A percentile compares a stretch with the other conserved stretches of the same genome.
phyloP scores from a whole-genome alignment of 1,139 yeast genomes.

The Meyerozyma elateridarum region DNA sequence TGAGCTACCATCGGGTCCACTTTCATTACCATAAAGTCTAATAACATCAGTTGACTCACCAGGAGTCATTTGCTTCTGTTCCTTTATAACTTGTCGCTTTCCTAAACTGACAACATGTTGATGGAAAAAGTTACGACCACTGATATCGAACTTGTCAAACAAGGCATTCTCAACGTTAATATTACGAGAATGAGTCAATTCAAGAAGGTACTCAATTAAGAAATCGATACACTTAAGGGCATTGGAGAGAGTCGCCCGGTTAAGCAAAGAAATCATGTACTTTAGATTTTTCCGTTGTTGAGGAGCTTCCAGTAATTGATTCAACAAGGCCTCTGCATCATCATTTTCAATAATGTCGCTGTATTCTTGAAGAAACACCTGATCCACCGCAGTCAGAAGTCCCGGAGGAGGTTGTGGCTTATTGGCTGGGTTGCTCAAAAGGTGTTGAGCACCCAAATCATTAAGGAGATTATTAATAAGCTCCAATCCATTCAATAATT shows the following conservation, averaged over 20 bases:
- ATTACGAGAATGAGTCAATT: conserved; percentile 19
- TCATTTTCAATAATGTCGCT: conserved; percentile 33
- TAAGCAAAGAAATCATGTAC: conserved; percentile 50
- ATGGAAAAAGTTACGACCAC: conserved; percentile 81
- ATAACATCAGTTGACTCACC: conserved; percentile 32
- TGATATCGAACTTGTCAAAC: conserved; percentile 65
- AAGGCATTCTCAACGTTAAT: conserved; percentile 37
- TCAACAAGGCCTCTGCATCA: conserved; percentile 36
- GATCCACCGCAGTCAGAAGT: conserved; percentile 15
- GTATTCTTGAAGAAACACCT: conserved; percentile 22
- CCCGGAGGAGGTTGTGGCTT: not conserved
- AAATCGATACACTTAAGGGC: conserved; percentile 55
- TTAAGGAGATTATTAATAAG: conserved; percentile 52
- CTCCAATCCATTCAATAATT: conserved; percentile 50
- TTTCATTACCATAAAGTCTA: conserved; percentile 27
- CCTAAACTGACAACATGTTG: conserved; percentile 77
- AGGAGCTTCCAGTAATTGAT: conserved; percentile 29
- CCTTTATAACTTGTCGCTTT: conserved; percentile 35
- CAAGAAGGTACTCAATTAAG: conserved; percentile 32
- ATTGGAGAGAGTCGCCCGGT: conserved; percentile 52
- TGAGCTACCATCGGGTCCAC: conserved; percentile 61
- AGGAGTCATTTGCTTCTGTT: conserved; percentile 24
- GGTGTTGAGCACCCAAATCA: conserved; percentile 23
- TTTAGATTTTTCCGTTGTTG: conserved; percentile 28
- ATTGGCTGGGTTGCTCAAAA: conserved; percentile 4